These are phyloP conservation scores for Hypoxylon sp. DNA, from an alignment of 2,329 filamentous ascomycete genomes.

Conservation along the genomic window DNA sequence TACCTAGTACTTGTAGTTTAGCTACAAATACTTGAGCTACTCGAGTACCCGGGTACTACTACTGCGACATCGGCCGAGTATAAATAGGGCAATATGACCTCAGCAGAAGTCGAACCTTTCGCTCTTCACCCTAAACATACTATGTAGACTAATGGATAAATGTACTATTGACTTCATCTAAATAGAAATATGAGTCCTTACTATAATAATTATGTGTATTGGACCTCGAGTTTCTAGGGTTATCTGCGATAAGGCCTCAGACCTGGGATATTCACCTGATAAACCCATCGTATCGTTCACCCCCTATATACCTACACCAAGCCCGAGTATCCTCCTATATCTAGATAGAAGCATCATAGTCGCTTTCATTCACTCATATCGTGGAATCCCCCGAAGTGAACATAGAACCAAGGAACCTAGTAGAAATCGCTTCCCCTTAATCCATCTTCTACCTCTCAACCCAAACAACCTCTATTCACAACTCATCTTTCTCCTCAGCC, in stretches of 20 bases:
- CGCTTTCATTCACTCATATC: neutral
- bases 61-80: constrained; percentile 38
- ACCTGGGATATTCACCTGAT: neutral
- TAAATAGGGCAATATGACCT: constrained; percentile 17
- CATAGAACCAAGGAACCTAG: neutral
- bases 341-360: neutral
- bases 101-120: constrained; percentile 18
- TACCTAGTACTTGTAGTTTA: neutral
- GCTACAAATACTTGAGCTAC: neutral
- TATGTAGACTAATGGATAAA: no score
- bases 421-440: neutral
- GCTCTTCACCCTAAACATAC: neutral
- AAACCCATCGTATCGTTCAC: neutral
- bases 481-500: constrained; percentile 47
- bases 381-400: neutral
- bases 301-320: neutral
- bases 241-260: neutral
- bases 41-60: neutral
- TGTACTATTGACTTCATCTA: neutral
- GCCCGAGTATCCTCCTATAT: neutral
- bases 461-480: constrained; percentile 28
- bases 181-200: neutral
- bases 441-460: neutral
- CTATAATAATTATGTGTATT: neutral
- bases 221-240: neutral